A percentile compares a stretch with the other conserved stretches of the same genome.
phyloP scores from a whole-genome alignment of 805 yeast species.

The Priceomyces castillae region DNA sequence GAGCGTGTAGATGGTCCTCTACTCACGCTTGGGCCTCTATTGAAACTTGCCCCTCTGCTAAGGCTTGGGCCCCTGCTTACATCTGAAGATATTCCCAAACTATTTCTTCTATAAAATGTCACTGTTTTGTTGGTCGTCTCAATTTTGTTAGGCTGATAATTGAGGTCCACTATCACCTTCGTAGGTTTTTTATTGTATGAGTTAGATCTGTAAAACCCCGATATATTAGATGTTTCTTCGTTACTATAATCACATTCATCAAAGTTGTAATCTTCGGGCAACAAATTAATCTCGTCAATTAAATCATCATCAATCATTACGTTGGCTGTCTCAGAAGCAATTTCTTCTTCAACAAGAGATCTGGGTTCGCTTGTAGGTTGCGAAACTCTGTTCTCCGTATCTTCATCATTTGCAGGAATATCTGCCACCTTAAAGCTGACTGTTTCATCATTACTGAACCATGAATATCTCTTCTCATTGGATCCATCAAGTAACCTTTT shows the following conservation, averaged over 20 bases:
- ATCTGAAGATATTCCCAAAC: conserved; percentile 15
- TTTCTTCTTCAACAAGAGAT: not conserved
- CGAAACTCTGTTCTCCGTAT: not conserved
- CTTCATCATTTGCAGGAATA: not conserved
- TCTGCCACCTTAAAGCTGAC: conserved; percentile 11
- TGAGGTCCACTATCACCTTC: conserved; percentile 22
- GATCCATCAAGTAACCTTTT: conserved; percentile 1
- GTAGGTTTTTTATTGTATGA: conserved; percentile 39
- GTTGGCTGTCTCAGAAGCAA: not conserved
- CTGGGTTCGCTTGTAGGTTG: not conserved
- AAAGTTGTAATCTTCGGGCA: conserved; percentile 41
- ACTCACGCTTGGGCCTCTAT: conserved; percentile 20
- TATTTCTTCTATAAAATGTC: conserved; percentile 36
- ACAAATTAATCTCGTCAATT: conserved; percentile 34
- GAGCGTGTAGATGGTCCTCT: conserved; percentile 31
- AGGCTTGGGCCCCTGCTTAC: not conserved
- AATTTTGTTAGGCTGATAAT: conserved; percentile 29
- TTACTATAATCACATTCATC: conserved; percentile 21
- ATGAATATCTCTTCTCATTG: conserved; percentile 23
- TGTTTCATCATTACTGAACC: conserved; percentile 29
- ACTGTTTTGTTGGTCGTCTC: conserved; percentile 39
- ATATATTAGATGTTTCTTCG: not conserved
- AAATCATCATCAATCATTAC: conserved; percentile 26
- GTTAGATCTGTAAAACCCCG: conserved; percentile 30
- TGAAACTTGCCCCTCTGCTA: not conserved